A percentile compares a stretch with the other conserved stretches of the same genome.
Conservation (phyloP, 495 filamentous ascomycete species). For the Lophium mytilinum region DNA sequence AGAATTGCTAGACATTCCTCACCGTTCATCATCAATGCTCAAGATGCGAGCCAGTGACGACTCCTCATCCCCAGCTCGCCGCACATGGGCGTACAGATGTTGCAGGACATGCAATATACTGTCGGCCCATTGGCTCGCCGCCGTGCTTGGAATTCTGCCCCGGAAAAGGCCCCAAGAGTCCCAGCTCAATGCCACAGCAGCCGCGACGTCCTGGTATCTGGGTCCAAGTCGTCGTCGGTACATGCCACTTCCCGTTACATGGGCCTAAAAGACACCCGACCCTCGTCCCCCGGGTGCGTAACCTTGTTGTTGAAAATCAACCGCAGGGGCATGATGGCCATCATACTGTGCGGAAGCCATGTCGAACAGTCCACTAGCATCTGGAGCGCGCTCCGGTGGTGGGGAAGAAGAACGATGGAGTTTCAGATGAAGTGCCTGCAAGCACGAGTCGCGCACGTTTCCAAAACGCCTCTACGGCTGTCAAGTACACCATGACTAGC, state of each 20-base stretch:
- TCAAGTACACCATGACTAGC: no score
- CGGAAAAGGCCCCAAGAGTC: neutral
- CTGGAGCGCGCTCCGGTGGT: no score
- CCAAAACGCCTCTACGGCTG: neutral
- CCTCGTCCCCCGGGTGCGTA: neutral
- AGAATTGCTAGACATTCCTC: neutral
- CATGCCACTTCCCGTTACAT: neutral
- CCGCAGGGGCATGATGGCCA: neutral
- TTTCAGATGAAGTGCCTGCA: neutral
- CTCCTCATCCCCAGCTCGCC: neutral
- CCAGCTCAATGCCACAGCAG: neutral
- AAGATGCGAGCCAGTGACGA: neutral
- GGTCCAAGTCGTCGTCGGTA: neutral
- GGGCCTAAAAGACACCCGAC: neutral
- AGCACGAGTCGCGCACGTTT: neutral
- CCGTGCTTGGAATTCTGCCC: neutral
- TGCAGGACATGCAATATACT: neutral
- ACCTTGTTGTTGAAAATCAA: neutral
- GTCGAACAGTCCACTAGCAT: no score
- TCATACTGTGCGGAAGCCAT: neutral
- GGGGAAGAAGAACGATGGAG: no score
- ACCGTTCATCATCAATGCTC: neutral
- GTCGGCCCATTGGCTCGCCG: neutral
- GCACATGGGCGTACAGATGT: neutral
- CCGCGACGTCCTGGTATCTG: neutral